Base-by-base conservation (phyloP, 768 basidiomycete genomes). In the Leccinellum rugosiceps region DNA sequence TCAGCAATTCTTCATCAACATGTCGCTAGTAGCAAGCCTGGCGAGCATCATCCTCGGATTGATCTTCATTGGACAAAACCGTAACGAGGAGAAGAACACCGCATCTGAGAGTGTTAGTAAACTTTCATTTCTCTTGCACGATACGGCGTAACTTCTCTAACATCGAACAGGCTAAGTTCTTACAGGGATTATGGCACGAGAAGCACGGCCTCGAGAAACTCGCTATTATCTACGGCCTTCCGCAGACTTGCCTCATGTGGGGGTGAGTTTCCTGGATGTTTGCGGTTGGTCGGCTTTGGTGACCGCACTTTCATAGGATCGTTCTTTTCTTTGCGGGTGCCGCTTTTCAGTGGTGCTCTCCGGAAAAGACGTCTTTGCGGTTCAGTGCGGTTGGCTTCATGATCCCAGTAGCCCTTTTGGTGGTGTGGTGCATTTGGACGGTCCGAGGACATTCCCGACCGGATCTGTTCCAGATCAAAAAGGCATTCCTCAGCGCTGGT, bases 161-260 rank as follows among this genome's bases (percentile, higher is more conserved):
- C 25, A 23, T 35, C 3, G 43, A 44, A 50, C 23, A 68, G 58
- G 56, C 64, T 10, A 41, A 19, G 35, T 61, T 64, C 51, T 58
- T 64, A 51, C 10, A 54, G 21, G 59, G 57, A 4, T 60, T 68
- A 45, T 63, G 60, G 26, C 64, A 73, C 4, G n/a, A 61, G 6
- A 65, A 52, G 1, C 69, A 76, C 28, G 80, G 83, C 1, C 67
- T 82, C 2, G 81, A 84, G 62, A 77, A 65, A 1, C 73, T 84
- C 3, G 81, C 82, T 14, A 71, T 84, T 13, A 61, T 83, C 53
- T 83, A 83, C 55, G 78, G 80, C 57, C 61, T 85, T 9, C 84
- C 84, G 0, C 80, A 81, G 53, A 79, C 80, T 1, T 68, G 84
- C 19, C 71, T 85, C 38, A 77, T 85, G 73, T 85, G 83, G 83